Evolutionary conservation across 202 grass and related monocot species (phyloP), one percentile per base, ranked within the genome.

Genomic region (Panicum virgatum): DNA sequence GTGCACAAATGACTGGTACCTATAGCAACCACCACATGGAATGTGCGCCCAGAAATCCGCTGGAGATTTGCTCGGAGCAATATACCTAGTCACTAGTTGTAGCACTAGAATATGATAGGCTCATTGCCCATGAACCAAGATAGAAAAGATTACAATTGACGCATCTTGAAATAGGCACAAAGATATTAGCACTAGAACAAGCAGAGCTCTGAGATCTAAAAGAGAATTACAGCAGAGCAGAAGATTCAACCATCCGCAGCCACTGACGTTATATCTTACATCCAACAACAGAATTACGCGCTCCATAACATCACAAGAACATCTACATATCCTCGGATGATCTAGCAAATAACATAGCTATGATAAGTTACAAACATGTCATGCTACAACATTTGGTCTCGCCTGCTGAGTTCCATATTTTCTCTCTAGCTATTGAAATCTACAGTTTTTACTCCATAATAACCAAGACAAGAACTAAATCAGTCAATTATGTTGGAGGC

Each of bases 311-410:
- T 71, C 36, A 12, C 14, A 76, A 48, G 10, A 54, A 75, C 76
- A 63, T 18, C 25, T 62, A 52, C 43, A 34, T 81, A 27, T 79
- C 68, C 86, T 73, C 5, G 18, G 64, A 89, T 74, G 59, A 62
- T 73, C 68, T 75, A 63, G 36, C 26, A 63, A 15, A 70, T 23
- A 56, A 46, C 32, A 74, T 26, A 65, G 52, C 15, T 73, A 72
- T 58, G 36, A 69, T 54, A 25, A 58, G 67, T 62, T 38, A 82
- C 29, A 82, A 81, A 69, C 53, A 88, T 79, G 67, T 38, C 73
- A 78, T 82, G 60, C 67, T 62, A 78, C 36, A 66, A 46, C 51
- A 86, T 67, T 43, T 82, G 27, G 8, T 39, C 27, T 73, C 9
- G 9, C 14, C 26, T 86, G 6, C 53, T 22, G 56, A 23, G 12